Percentiles rank a stretch among this genome's conserved stretches.
phyloP scores from a whole-genome alignment of 495 filamentous ascomycete species.

The Xylaria palmicola region DNA sequence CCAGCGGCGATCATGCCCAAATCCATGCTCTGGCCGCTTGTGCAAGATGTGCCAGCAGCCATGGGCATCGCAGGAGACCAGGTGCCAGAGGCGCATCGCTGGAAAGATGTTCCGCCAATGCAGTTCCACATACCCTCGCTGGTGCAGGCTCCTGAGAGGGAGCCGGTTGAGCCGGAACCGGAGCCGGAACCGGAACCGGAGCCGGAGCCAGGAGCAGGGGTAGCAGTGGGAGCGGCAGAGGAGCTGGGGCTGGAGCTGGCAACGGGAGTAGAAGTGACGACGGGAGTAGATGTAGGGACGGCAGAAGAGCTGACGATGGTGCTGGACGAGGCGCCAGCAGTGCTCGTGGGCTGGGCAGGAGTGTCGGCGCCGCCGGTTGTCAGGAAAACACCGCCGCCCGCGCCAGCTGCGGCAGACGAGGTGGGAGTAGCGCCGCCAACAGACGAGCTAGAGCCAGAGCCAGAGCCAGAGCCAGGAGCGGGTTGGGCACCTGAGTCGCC shows the following conservation, averaged over 20 bases:
- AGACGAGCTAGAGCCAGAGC: slow-evolving; percentile 10
- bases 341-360: slow-evolving; percentile 7
- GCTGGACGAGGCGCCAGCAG: slow-evolving; percentile 15
- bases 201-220: slow-evolving; percentile 18
- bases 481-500: slow-evolving; percentile 20
- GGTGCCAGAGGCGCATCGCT: slow-evolving; percentile 43
- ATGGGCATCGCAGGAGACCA: slow-evolving; percentile 41
- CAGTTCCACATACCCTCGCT: slow-evolving; percentile 48
- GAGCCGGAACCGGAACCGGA: slow-evolving; percentile 17
- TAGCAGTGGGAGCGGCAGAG: slow-evolving; percentile 17
- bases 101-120: slow-evolving; percentile 40
- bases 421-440: slow-evolving; percentile 4
- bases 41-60: slow-evolving; percentile 39
- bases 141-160: slow-evolving; percentile 35
- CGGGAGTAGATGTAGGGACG: slow-evolving; percentile 12
- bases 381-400: slow-evolving; percentile 24
- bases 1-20: slow-evolving; percentile 31
- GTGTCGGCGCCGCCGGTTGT: slow-evolving; percentile 14
- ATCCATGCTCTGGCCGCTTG: slow-evolving; percentile 28
- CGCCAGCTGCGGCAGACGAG: not conserved
- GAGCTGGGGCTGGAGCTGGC: slow-evolving; percentile 18
- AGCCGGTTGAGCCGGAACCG: slow-evolving; percentile 23
- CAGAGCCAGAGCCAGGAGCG: slow-evolving; percentile 20
- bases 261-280: slow-evolving; percentile 10
- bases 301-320: slow-evolving; percentile 15